phyloP scores from a whole-genome alignment of 176 grass and related monocot genomes.

The Aegilops bicornis region DNA sequence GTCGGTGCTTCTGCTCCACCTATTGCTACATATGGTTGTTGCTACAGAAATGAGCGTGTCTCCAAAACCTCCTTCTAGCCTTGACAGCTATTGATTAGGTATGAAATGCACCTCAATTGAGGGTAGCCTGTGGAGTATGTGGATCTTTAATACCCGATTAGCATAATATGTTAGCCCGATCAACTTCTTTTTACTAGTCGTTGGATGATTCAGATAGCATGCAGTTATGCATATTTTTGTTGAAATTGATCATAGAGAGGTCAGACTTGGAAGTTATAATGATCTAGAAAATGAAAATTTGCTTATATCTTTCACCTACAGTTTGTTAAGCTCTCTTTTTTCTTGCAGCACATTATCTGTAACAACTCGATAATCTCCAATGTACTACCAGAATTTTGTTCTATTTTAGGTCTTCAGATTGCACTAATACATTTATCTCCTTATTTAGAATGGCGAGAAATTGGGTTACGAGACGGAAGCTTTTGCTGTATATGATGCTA shows the following conservation, averaged over 20 bases:
- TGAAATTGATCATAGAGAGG: not conserved
- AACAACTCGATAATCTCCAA: not conserved
- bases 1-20: conserved; percentile 19
- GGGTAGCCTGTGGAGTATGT: conserved; percentile 8
- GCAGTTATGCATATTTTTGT: conserved; percentile 3
- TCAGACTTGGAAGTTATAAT: not conserved
- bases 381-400: not conserved
- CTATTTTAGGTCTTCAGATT: not conserved
- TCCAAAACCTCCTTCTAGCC: not conserved
- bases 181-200: not conserved
- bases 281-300: conserved; percentile 4
- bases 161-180: not conserved
- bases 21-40: not conserved
- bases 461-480: conserved; percentile 96
- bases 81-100: not conserved
- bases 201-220: not conserved
- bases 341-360: not conserved
- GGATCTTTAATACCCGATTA: not conserved
- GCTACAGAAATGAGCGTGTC: not conserved
- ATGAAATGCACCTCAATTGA: not conserved
- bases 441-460: conserved; percentile 75
- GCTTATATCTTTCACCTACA: not conserved
- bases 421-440: conserved; percentile 28
- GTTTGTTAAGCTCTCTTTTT: not conserved
- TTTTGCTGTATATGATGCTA: conserved; percentile 87